These are phyloP conservation scores for Eremothecium coryli DNA, from an alignment of 1,139 yeast species.

Conservation along the genomic window DNA sequence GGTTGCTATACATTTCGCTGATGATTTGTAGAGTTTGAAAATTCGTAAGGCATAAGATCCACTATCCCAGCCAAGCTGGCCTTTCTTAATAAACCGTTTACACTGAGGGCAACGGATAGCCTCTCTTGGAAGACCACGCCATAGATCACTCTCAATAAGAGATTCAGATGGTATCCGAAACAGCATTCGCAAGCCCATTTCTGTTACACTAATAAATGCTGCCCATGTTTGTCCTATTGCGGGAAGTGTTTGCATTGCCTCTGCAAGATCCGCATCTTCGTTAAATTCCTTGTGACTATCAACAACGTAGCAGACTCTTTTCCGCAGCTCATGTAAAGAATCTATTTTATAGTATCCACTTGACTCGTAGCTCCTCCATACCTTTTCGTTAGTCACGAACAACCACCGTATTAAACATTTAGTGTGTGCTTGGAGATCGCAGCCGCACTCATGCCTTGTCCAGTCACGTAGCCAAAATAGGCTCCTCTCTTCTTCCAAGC, in stretches of 20 bases:
- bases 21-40: constrained; percentile 6
- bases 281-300: constrained; percentile 17
- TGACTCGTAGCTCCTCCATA: constrained; percentile 9
- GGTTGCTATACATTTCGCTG: constrained; percentile 11
- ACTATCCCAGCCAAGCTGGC: constrained; percentile 9
- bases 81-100: constrained; percentile 11
- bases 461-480: constrained; percentile 8
- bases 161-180: constrained; percentile 5
- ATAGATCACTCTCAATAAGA: constrained; percentile 4
- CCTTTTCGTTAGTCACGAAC: constrained; percentile 12
- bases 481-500: constrained; percentile 14
- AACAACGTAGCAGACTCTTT: constrained; percentile 13
- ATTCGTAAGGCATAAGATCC: constrained; percentile 8
- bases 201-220: constrained; percentile 9
- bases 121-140: constrained; percentile 14
- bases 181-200: constrained; percentile 4
- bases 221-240: constrained; percentile 12
- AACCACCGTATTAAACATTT: constrained; percentile 17
- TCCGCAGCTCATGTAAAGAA: constrained; percentile 10
- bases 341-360: constrained; percentile 8
- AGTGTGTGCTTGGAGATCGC: constrained; percentile 18
- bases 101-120: constrained; percentile 18
- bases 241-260: constrained; percentile 13
- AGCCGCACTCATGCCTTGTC: constrained; percentile 18
- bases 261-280: constrained; percentile 13